Base-by-base conservation (phyloP, 306 rosid genomes). In the Cucurbita argyrosperma region DNA sequence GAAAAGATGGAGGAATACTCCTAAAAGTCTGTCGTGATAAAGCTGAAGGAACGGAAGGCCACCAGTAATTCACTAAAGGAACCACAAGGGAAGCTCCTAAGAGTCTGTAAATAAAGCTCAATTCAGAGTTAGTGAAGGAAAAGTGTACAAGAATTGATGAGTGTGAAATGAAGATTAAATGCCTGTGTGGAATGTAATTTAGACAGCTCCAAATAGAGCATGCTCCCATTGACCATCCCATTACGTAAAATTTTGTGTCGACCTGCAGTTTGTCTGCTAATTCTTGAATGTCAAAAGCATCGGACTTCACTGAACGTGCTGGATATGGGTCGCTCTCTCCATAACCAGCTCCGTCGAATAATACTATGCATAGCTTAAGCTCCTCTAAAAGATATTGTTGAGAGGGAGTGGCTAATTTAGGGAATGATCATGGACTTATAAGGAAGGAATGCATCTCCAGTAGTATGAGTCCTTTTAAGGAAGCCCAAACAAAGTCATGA, bases 251-350 rank as follows among this genome's bases (percentile, higher is more conserved):
- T 26, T 26, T 26, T 26, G 30, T 26, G 30, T 2, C 30, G 30
- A 26, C 0, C 85, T 83, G 82, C 78, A 92, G 26, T 60, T 66
- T 81, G 76, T 92, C 92, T 16, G 98, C 96, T 40, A 92, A 88
- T 79, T 90, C 90, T 83, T 90, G 79, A 73, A 92, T 84, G 75
- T 92, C 96, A 80, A 79, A 87, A 16, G 98, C 96, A 83, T 92
- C 98, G 56, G 87, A 87, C 84, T 87, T 92, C 76, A 85, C 96
- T 3, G 92, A 81, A 35, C 98, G 95, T 12, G 73, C 75, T 23
- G 96, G 92, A 80, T 83, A 51, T 3, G 98, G 98, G 83, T 92
- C 96, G 74, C 96, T 92, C 38, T 92, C 98, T 54, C 98, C 98
- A 74, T 92, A 92, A 30, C 98, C 96, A 40, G 95, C 98, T 83